Conservation (phyloP, 2,329 filamentous ascomycete genomes). For the Cladosporium oxysporum region DNA sequence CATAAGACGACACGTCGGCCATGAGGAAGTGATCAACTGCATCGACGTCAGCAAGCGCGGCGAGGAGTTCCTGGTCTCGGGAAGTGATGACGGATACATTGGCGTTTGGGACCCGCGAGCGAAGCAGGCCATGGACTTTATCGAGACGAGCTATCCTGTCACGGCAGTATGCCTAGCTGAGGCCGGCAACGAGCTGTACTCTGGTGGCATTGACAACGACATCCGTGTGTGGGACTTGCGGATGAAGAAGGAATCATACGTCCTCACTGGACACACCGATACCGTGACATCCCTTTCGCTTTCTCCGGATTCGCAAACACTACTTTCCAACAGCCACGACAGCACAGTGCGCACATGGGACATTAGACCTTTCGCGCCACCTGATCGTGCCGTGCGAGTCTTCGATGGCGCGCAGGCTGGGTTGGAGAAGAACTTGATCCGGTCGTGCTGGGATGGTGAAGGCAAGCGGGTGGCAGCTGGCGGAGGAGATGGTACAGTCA, state of each 20-base stretch:
- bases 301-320: slow-evolving; percentile 88
- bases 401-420: slow-evolving; percentile 90
- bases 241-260: slow-evolving; percentile 85
- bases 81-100: slow-evolving; percentile 89
- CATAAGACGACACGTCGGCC: slow-evolving; percentile 87
- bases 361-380: slow-evolving; percentile 88
- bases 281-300: slow-evolving; percentile 87
- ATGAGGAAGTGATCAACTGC: slow-evolving; percentile 94
- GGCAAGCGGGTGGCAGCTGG: slow-evolving; percentile 87
- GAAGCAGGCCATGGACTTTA: slow-evolving; percentile 83
- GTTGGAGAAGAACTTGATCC: slow-evolving; percentile 86
- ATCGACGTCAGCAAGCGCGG: slow-evolving; percentile 86
- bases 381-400: slow-evolving; percentile 79
- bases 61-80: slow-evolving; percentile 86
- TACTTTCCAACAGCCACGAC: slow-evolving; percentile 92
- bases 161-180: slow-evolving; percentile 90
- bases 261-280: slow-evolving; percentile 85
- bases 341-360: slow-evolving; percentile 95
- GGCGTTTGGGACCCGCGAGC: slow-evolving; percentile 94
- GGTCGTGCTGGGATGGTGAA: slow-evolving; percentile 83
- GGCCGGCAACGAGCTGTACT: slow-evolving; percentile 92
- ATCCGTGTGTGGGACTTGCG: slow-evolving; percentile 97
- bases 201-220: slow-evolving; percentile 93
- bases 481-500: slow-evolving; percentile 84
- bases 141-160: slow-evolving; percentile 88